Conservation (phyloP, 768 basidiomycete genomes). For the Termitomyces sp. region DNA sequence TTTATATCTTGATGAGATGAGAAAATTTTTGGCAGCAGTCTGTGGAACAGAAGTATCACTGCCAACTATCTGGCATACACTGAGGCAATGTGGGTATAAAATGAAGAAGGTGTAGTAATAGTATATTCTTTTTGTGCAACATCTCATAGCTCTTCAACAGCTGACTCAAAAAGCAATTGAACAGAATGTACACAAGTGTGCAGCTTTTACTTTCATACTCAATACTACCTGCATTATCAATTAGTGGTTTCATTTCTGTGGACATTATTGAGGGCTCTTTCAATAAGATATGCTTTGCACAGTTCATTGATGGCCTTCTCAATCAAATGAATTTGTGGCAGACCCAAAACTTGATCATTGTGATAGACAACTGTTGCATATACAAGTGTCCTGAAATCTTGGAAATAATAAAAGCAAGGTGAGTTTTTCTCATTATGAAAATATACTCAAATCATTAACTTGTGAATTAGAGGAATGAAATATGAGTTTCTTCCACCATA, state of each 20-base stretch:
- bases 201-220: conserved; percentile 15
- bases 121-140: no score
- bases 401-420: conserved; percentile 24
- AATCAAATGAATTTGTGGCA: conserved; percentile 24
- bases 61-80: no score
- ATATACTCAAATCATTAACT: not conserved
- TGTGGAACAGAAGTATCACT: no score
- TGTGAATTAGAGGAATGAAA: not conserved
- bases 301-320: conserved; percentile 17
- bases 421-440: no score
- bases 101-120: no score
- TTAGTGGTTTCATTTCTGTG: conserved; percentile 24
- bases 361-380: conserved; percentile 33
- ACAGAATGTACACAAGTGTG: no score
- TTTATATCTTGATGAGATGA: no score
- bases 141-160: no score
- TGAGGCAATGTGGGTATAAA: no score
- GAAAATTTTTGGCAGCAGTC: no score
- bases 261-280: conserved; percentile 21
- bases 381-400: conserved; percentile 23
- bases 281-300: conserved; percentile 9
- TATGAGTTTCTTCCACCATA: not conserved
- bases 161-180: no score
- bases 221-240: conserved; percentile 26
- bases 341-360: conserved; percentile 24